Evolutionary conservation across 106 monocot species (phyloP).

Genomic region (Dendrobium chrysotoxum): DNA sequence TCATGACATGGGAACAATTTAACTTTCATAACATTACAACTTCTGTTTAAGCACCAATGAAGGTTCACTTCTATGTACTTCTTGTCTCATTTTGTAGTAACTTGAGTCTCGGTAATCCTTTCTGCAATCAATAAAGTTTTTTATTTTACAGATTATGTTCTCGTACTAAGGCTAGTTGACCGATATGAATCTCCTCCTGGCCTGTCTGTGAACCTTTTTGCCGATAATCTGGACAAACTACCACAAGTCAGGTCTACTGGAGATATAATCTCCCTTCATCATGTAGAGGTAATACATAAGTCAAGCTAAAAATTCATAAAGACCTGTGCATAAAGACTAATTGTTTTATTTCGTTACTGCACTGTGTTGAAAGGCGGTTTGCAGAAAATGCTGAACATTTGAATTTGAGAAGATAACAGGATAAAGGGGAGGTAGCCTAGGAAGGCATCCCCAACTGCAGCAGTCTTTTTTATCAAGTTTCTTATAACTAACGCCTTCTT

Average conservation of each 20-base stretch:
- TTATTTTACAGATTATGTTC: conserved; percentile 39
- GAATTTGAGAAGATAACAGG: not conserved
- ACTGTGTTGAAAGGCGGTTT: not conserved
- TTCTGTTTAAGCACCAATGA: not conserved
- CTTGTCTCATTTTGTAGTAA: not conserved
- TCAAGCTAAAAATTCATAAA: not conserved
- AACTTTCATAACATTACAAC: not conserved
- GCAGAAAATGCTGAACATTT: not conserved
- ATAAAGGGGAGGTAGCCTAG: not conserved
- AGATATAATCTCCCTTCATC: conserved; percentile 58
- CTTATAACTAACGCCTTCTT: not conserved
- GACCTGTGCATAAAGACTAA: not conserved
- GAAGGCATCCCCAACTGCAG: not conserved
- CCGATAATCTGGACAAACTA: conserved; percentile 22
- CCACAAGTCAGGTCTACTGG: conserved; percentile 41
- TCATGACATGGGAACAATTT: not conserved
- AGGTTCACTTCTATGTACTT: not conserved
- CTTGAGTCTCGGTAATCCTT: not conserved
- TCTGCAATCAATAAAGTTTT: not conserved
- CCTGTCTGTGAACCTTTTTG: conserved; percentile 42
- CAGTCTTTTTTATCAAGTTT: not conserved
- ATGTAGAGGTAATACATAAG: conserved; percentile 31
- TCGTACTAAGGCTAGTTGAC: conserved; percentile 47
- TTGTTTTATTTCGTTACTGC: not conserved
- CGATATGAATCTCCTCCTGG: conserved; percentile 32